Percentiles rank a stretch among this genome's conserved stretches.
Conservation (phyloP, 176 grass and related monocot species). For the Paspalum vaginatum region DNA sequence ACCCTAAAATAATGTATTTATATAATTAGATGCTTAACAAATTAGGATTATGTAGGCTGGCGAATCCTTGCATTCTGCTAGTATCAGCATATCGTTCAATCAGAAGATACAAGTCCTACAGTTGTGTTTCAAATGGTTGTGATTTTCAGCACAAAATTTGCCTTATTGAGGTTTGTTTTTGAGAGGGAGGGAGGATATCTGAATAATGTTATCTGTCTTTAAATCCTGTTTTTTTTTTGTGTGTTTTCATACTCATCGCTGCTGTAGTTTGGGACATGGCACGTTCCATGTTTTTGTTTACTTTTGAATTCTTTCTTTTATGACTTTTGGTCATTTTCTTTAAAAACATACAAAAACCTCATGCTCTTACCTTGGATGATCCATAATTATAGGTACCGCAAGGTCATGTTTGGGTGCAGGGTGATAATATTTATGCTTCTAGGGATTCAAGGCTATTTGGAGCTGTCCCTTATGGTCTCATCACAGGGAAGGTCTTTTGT, state of each 20-base stretch:
- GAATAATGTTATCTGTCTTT: neutral
- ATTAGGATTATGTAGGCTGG: neutral
- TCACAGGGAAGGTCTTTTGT: slow-evolving; percentile 69
- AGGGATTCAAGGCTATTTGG: slow-evolving; percentile 85
- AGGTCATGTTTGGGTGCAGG: slow-evolving; percentile 92
- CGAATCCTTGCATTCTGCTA: neutral
- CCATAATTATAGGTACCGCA: slow-evolving; percentile 68
- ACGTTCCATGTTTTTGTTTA: neutral
- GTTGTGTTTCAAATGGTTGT: neutral
- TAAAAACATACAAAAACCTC: neutral
- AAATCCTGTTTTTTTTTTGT: neutral
- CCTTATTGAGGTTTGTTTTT: neutral
- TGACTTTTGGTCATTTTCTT: neutral
- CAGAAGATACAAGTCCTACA: neutral
- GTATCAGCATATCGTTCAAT: neutral
- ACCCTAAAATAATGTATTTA: neutral
- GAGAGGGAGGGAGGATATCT: too few relatives aligned
- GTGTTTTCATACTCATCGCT: neutral
- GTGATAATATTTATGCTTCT: slow-evolving; percentile 75
- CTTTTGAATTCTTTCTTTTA: slow-evolving; percentile 1
- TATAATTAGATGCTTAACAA: neutral
- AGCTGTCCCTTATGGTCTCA: slow-evolving; percentile 69
- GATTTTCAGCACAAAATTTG: neutral
- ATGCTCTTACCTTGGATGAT: neutral
- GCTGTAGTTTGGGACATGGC: neutral